Percentiles rank a stretch among this genome's conserved stretches.
Evolutionary conservation across 805 yeast species (phyloP).

Genomic region (Candida railenensis): DNA sequence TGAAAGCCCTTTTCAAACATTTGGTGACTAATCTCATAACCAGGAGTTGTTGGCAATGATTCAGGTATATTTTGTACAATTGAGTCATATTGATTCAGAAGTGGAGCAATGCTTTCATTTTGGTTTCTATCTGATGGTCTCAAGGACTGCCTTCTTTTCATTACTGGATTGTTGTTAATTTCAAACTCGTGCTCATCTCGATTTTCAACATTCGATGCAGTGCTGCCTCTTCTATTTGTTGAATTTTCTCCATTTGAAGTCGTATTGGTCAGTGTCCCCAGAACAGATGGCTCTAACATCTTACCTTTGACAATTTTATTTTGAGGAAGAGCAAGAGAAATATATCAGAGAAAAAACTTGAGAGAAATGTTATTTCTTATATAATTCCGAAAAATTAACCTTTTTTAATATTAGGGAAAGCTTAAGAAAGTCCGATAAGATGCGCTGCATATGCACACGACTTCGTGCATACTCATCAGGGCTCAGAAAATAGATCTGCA

Average conservation of each 20-base stretch:
- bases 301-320: too few relatives aligned
- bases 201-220: background rate
- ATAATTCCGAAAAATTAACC: too few relatives aligned
- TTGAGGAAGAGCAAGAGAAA: too few relatives aligned
- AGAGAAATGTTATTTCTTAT: too few relatives aligned
- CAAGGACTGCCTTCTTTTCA: slow-evolving; percentile 2
- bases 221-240: background rate
- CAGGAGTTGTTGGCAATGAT: slow-evolving; percentile 42
- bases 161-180: background rate
- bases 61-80: slow-evolving; percentile 34
- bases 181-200: background rate
- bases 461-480: too few relatives aligned
- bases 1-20: background rate
- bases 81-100: slow-evolving; percentile 2
- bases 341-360: too few relatives aligned
- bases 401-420: too few relatives aligned
- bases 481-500: too few relatives aligned
- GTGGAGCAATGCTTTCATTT: slow-evolving; percentile 2
- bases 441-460: too few relatives aligned
- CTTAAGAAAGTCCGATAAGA: too few relatives aligned
- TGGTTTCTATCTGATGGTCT: slow-evolving; percentile 2
- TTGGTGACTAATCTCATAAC: slow-evolving; percentile 22
- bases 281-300: too few relatives aligned
- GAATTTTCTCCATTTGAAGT: background rate
- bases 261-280: background rate